Percentiles rank a stretch among this genome's conserved stretches.
phyloP scores from a whole-genome alignment of 768 basidiomycete genomes.

The Panaeolus papilionaceus region DNA sequence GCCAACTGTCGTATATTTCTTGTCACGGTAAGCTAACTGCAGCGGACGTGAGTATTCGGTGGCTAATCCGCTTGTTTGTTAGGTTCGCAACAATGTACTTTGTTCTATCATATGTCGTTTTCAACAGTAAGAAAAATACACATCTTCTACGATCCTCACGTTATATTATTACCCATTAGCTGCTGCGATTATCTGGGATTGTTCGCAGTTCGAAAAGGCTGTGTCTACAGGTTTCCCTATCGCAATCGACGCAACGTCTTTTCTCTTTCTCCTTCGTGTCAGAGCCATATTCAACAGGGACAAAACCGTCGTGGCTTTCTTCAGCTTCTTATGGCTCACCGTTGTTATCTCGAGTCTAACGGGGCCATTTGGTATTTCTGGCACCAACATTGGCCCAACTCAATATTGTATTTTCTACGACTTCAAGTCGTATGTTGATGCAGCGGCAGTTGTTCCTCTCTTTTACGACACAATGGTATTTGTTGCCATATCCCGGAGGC shows the following conservation, averaged over 20 bases:
- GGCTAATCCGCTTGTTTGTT: not conserved
- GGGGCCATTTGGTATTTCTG: conserved; percentile 7
- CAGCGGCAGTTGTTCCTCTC: conserved; percentile 16
- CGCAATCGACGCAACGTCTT: conserved; percentile 19
- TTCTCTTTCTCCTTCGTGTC: conserved; percentile 27
- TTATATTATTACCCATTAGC: conserved; percentile 1
- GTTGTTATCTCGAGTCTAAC: conserved; percentile 17
- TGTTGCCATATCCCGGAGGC: conserved; percentile 15
- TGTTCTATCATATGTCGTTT: conserved; percentile 12
- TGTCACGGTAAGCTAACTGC: conserved; percentile 20
- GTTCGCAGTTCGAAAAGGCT: conserved; percentile 7
- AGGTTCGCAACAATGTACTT: conserved; percentile 16
- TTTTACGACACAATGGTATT: conserved; percentile 25
- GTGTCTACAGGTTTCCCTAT: conserved; percentile 19
- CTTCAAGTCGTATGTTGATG: conserved; percentile 11
- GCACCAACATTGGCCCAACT: not conserved
- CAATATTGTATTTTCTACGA: conserved; percentile 20
- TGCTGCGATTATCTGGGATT: conserved; percentile 19
- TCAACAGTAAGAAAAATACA: conserved; percentile 15
- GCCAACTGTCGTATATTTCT: conserved; percentile 22
- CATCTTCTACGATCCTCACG: not conserved
- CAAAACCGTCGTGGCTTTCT: conserved; percentile 20
- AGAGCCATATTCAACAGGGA: conserved; percentile 25
- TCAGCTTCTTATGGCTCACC: conserved; percentile 22
- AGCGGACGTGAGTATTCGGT: not conserved